Evolutionary conservation across 352 stramenopile genomes (phyloP).

Genomic region (Pythium rishiriense): DNA sequence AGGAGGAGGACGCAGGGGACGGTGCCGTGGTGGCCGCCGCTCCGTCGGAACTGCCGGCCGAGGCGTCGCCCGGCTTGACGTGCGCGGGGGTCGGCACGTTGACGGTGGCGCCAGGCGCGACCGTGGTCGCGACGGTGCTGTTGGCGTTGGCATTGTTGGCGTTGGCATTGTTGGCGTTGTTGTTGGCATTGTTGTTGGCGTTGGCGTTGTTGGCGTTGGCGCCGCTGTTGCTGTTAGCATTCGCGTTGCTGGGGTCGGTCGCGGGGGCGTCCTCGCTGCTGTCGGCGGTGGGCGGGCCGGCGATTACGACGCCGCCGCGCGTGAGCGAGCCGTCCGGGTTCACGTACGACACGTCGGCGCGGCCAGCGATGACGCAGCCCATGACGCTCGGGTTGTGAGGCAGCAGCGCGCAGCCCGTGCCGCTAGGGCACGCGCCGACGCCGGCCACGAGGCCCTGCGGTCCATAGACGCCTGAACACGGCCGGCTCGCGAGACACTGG

Average conservation of each 20-base stretch:
- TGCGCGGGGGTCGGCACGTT: constrained; percentile 24
- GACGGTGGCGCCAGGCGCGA: constrained; percentile 1
- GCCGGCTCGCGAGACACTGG: constrained; percentile 48
- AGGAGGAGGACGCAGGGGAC: not conserved
- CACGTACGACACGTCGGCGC: constrained; percentile 64
- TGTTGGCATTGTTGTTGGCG: constrained; percentile 7
- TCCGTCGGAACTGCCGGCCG: not conserved
- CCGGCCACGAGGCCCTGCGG: constrained; percentile 41
- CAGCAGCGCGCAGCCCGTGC: constrained; percentile 58
- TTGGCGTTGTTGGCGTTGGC: constrained; percentile 1
- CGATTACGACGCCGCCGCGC: constrained; percentile 41
- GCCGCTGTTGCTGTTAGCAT: constrained; percentile 5
- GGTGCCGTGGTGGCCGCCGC: not conserved
- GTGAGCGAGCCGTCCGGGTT: constrained; percentile 68
- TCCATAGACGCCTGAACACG: constrained; percentile 68
- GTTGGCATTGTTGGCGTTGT: not conserved
- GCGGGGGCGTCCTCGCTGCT: constrained; percentile 5
- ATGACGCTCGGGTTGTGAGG: constrained; percentile 60
- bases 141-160: constrained; percentile 12
- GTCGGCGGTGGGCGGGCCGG: constrained; percentile 16
- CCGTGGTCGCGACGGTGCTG: not conserved
- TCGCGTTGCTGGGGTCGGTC: not conserved
- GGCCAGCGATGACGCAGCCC: constrained; percentile 54
- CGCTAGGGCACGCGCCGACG: constrained; percentile 54
- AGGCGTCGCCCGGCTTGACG: constrained; percentile 20